phyloP scores from a whole-genome alignment of 805 yeast genomes.

The Teunomyces stri region DNA sequence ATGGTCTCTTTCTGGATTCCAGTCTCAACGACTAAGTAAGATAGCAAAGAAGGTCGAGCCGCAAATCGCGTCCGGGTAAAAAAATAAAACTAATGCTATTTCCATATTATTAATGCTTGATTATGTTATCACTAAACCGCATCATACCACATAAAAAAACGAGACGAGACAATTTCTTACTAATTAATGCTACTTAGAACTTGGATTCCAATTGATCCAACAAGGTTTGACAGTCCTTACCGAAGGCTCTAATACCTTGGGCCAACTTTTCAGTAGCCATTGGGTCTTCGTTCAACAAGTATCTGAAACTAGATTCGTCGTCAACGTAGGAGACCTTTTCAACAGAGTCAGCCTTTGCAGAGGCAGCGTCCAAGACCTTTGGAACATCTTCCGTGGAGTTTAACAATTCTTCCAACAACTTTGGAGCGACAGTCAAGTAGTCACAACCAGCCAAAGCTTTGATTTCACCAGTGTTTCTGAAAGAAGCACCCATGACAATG shows the following conservation, averaged over 20 bases:
- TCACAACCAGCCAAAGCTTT: slow-evolving; percentile 97
- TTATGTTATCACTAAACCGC: not conserved
- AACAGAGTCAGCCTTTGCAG: slow-evolving; percentile 46
- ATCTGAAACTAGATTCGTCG: slow-evolving; percentile 89
- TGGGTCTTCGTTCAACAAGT: slow-evolving; percentile 87
- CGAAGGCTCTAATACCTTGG: slow-evolving; percentile 97
- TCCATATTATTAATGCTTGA: not conserved
- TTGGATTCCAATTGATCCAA: slow-evolving; percentile 61
- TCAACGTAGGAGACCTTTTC: slow-evolving; percentile 74
- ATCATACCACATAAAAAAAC: not conserved
- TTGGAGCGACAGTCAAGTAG: slow-evolving; percentile 92
- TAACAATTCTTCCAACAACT: slow-evolving; percentile 81
- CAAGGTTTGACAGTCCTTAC: slow-evolving; percentile 87
- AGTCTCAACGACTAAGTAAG: not conserved
- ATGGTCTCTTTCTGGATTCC: not conserved
- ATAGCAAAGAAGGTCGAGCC: not conserved
- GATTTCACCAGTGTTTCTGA: slow-evolving; percentile 96
- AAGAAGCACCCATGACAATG: slow-evolving; percentile 99
- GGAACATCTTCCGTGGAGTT: slow-evolving; percentile 81
- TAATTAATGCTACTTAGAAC: slow-evolving; percentile 29
- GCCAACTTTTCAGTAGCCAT: slow-evolving; percentile 98
- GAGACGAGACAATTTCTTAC: not conserved
- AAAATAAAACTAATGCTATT: not conserved
- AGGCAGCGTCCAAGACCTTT: slow-evolving; percentile 66
- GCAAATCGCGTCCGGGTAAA: not conserved